phyloP scores from a whole-genome alignment of 1,284 basidiomycete genomes.

The Sphagnurus paluster region DNA sequence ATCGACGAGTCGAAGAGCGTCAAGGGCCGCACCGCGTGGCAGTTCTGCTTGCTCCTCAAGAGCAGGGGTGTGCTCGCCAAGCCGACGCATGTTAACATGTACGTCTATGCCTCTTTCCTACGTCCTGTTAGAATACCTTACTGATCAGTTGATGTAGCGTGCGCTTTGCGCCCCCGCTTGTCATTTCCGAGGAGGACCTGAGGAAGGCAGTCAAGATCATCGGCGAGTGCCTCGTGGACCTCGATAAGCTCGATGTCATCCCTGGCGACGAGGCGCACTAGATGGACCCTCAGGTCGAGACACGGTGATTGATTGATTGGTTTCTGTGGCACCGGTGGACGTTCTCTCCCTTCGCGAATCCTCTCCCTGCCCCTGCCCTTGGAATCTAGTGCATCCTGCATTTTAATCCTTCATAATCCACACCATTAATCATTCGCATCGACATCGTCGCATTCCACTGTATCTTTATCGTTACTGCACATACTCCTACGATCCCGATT shows the following conservation, averaged over 20 bases:
- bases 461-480: too few species aligned
- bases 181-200: slow-evolving; percentile 87
- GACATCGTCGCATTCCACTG: background rate
- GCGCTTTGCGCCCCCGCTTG: slow-evolving; percentile 93
- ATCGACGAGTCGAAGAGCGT: slow-evolving; percentile 83
- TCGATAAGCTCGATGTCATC: slow-evolving; percentile 56
- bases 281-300: slow-evolving; percentile 14
- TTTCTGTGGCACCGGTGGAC: slow-evolving; percentile 3
- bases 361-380: too few species aligned
- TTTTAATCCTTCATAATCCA: too few species aligned
- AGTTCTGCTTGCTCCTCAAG: slow-evolving; percentile 93
- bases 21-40: slow-evolving; percentile 89
- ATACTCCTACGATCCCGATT: too few species aligned
- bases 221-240: slow-evolving; percentile 72
- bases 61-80: slow-evolving; percentile 90
- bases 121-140: slow-evolving; percentile 3
- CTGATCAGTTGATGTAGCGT: slow-evolving; percentile 53
- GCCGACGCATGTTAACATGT: slow-evolving; percentile 96
- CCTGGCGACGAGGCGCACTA: slow-evolving; percentile 24
- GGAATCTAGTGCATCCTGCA: too few species aligned
- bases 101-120: slow-evolving; percentile 30
- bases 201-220: slow-evolving; percentile 78
- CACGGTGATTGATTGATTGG: slow-evolving; percentile 8
- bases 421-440: slow-evolving; percentile 1
- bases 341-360: background rate